These are phyloP conservation scores for Jaenimonas drosophilae DNA, from an alignment of 208 protist genomes.

Conservation along the genomic window DNA sequence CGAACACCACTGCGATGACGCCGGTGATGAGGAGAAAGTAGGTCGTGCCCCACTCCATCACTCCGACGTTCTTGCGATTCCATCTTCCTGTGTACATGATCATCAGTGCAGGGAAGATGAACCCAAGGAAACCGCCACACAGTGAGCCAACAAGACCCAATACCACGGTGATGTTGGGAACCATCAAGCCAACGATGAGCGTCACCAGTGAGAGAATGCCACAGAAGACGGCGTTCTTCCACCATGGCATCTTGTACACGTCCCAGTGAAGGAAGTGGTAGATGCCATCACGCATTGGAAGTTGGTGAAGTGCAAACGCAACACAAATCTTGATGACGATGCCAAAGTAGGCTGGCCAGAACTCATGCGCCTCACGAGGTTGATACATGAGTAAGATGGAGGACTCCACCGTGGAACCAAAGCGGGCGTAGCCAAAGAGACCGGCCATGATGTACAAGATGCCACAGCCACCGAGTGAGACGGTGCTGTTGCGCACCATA, in stretches of 20 bases:
- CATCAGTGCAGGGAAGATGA: conserved; percentile 50
- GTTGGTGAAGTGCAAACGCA: conserved; percentile 13
- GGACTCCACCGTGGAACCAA: conserved; percentile 7
- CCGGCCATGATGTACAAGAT: conserved; percentile 17
- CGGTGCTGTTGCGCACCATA: conserved; percentile 23
- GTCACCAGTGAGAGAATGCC: conserved; percentile 11
- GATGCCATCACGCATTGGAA: conserved; percentile 9
- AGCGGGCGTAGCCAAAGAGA: conserved; percentile 21
- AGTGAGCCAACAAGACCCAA: conserved; percentile 46
- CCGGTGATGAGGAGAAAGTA: conserved; percentile 42
- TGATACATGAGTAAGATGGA: conserved; percentile 24
- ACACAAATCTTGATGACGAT: conserved; percentile 20
- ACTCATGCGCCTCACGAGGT: conserved; percentile 5
- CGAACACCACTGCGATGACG: conserved; percentile 35
- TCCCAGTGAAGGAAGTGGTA: conserved; percentile 27
- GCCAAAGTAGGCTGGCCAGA: conserved; percentile 12
- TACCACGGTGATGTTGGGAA: conserved; percentile 65
- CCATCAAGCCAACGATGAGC: conserved; percentile 50
- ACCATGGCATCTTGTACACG: conserved; percentile 36
- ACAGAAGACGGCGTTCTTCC: conserved; percentile 27
- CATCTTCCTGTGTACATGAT: conserved; percentile 54
- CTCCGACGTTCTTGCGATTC: conserved; percentile 21
- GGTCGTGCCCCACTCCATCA: conserved; percentile 20
- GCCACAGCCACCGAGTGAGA: conserved; percentile 6
- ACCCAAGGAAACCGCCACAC: conserved; percentile 53